These are phyloP conservation scores for Nannochloropsis salina DNA, from an alignment of 108 stramenopile species.

Conservation along the genomic window DNA sequence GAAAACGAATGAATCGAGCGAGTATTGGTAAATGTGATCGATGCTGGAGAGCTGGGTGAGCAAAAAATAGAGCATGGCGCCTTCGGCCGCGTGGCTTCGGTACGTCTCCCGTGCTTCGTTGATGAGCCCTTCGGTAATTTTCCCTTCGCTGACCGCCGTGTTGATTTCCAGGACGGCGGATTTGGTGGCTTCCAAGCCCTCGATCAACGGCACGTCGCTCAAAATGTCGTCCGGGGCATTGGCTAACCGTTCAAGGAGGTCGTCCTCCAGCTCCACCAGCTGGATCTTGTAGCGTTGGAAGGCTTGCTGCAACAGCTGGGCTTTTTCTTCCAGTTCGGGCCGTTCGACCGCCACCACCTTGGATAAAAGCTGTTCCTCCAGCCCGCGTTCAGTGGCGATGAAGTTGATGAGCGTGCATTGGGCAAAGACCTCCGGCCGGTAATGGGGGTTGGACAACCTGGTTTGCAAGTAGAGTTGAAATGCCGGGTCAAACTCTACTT, in stretches of 20 bases:
- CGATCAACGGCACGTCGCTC: constrained; percentile 77
- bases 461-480: constrained; percentile 83
- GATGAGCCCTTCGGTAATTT: constrained; percentile 68
- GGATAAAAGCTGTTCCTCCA: constrained; percentile 81
- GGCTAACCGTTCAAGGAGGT: constrained; percentile 75
- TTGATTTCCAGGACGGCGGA: constrained; percentile 70
- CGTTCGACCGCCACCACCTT: constrained; percentile 75
- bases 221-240: constrained; percentile 84
- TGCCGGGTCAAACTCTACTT: constrained; percentile 75
- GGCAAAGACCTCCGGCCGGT: constrained; percentile 83
- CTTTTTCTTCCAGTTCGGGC: constrained; percentile 74
- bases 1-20: constrained; percentile 72
- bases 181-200: constrained; percentile 82
- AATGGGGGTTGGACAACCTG: constrained; percentile 80
- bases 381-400: constrained; percentile 77
- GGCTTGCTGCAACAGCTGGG: constrained; percentile 62
- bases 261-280: constrained; percentile 73
- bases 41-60: constrained; percentile 72
- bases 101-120: constrained; percentile 72
- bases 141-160: constrained; percentile 69
- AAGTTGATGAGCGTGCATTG: constrained; percentile 88
- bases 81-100: constrained; percentile 74
- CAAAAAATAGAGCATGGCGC: constrained; percentile 89
- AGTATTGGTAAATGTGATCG: constrained; percentile 91
- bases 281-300: constrained; percentile 77